These are phyloP conservation scores for Pythium aristosporum DNA, from an alignment of 352 stramenopile species.

Conservation along the genomic window DNA sequence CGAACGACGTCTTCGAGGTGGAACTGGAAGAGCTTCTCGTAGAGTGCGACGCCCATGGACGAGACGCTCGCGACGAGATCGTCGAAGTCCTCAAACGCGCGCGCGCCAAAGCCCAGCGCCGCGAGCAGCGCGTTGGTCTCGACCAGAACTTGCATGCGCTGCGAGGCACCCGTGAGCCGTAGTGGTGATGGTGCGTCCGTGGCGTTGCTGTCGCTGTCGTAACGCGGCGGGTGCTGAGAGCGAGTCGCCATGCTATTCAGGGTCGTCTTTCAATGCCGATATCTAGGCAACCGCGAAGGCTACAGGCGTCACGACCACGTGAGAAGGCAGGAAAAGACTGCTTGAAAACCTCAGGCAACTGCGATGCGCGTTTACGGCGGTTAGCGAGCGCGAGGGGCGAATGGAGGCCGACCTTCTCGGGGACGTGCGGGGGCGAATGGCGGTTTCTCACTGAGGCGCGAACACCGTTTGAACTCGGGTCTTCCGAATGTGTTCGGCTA, in stretches of 20 bases:
- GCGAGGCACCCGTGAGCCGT: constrained; percentile 13
- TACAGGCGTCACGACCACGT: background rate
- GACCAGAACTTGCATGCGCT: constrained; percentile 26
- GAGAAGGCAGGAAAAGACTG: background rate
- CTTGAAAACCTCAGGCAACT: background rate
- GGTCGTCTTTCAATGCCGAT: background rate
- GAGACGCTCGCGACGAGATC: constrained; percentile 87
- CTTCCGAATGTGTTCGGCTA: too few relatives aligned
- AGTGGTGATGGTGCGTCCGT: background rate
- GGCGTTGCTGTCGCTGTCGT: background rate
- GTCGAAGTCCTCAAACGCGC: constrained; percentile 66
- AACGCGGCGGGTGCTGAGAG: background rate
- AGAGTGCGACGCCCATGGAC: constrained; percentile 91
- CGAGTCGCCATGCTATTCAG: background rate
- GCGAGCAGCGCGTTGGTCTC: constrained; percentile 80
- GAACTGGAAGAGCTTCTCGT: constrained; percentile 90
- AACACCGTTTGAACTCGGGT: background rate
- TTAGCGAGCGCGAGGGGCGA: background rate
- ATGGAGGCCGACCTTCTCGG: background rate
- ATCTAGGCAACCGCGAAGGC: background rate
- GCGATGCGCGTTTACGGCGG: background rate
- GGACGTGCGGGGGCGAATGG: too few relatives aligned
- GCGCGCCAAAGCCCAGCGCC: constrained; percentile 75
- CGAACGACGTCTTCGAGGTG: constrained; percentile 68
- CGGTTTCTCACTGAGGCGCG: background rate